Base-by-base conservation (phyloP, 768 basidiomycete genomes). In the Rhizopogon vinicolor region DNA sequence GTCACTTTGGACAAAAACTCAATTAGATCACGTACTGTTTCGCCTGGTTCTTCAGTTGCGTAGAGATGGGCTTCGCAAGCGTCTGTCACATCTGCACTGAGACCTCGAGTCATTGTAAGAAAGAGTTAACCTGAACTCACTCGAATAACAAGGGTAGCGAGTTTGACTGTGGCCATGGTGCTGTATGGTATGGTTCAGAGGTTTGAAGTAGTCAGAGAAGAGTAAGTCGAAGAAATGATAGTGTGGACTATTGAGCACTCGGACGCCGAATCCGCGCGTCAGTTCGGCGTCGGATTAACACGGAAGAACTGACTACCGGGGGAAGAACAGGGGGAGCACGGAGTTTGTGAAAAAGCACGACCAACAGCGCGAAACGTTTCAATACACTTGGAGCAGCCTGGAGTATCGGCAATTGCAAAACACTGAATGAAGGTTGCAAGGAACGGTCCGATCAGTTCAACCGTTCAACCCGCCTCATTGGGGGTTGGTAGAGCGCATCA, bases 41-140 rank as follows among this genome's bases (percentile, higher is more conserved):
- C 0, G 86, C 90, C 67, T 90, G 89, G 46, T 75, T 75, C 70
- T 85, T 91, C 44, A 92, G 72, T 50, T 78, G 77, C 31, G 76
- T 70, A 51, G 86, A 85, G 60, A 92, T 89, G 50, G 91, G 90
- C 71, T 91, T 92, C 51, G 90, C 89, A 65, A 91, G 68, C n/a
- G 89, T 92, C 89, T 91, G 44, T 39, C 33, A 2, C 53, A 19
- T 57, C 51, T 55, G 35, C 10, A 35, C 37, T 40, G 51, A 29
- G 49, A 51, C 12, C 10, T 2, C 12, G 33, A 54, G 44, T 51
- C 29, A 25, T 12, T 29, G 25, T 6, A 18, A 2, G 3, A 31
- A 35, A 29, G 41, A 6, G 12, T 56, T n/a, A 7, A 22, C 22
- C 52, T 39, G 43, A 37, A 74, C 86, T 74, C 73, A 86, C 87